phyloP scores from a whole-genome alignment of 2,329 filamentous ascomycete genomes.

The Pyrenophora teres region DNA sequence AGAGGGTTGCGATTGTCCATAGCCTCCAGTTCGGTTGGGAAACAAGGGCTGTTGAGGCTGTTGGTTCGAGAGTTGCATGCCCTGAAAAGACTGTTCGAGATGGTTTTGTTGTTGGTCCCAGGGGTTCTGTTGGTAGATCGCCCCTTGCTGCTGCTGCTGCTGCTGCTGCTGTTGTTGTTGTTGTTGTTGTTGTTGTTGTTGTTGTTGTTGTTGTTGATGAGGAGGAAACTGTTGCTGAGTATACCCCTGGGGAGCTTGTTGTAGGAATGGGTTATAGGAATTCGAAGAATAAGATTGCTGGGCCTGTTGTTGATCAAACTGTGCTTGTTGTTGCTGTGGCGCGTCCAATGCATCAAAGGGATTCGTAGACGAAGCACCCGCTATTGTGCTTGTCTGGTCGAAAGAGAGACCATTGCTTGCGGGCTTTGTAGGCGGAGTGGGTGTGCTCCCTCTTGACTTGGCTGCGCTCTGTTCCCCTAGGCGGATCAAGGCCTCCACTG shows the following conservation, averaged over 20 bases:
- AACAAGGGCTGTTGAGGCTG: slow-evolving; percentile 59
- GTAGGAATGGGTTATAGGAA: slow-evolving; percentile 73
- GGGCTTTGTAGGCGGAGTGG: slow-evolving; percentile 53
- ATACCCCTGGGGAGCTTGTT: slow-evolving; percentile 40
- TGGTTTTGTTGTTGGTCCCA: slow-evolving; percentile 38
- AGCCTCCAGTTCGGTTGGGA: slow-evolving; percentile 75
- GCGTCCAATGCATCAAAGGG: slow-evolving; percentile 53
- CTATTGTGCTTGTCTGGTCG: slow-evolving; percentile 44
- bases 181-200: slow-evolving; percentile 19
- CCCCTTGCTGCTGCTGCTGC: slow-evolving; percentile 16
- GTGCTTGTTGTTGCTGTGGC: slow-evolving; percentile 43
- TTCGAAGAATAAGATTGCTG: slow-evolving; percentile 44
- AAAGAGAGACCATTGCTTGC: slow-evolving; percentile 54
- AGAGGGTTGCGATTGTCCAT: slow-evolving; percentile 45
- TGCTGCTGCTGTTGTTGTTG: slow-evolving; percentile 18
- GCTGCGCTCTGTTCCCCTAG: slow-evolving; percentile 66
- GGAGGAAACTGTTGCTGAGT: slow-evolving; percentile 14
- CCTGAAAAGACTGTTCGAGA: slow-evolving; percentile 74
- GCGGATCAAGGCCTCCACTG: slow-evolving; percentile 82
- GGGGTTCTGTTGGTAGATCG: slow-evolving; percentile 20
- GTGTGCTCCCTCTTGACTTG: slow-evolving; percentile 54
- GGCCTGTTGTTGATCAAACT: slow-evolving; percentile 34
- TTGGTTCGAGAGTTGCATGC: slow-evolving; percentile 65
- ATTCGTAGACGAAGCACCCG: slow-evolving; percentile 40
- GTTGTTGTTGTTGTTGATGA: slow-evolving; percentile 11